These are phyloP conservation scores for Buddleja alternifolia DNA, from an alignment of 257 asterid genomes.

Conservation along the genomic window DNA sequence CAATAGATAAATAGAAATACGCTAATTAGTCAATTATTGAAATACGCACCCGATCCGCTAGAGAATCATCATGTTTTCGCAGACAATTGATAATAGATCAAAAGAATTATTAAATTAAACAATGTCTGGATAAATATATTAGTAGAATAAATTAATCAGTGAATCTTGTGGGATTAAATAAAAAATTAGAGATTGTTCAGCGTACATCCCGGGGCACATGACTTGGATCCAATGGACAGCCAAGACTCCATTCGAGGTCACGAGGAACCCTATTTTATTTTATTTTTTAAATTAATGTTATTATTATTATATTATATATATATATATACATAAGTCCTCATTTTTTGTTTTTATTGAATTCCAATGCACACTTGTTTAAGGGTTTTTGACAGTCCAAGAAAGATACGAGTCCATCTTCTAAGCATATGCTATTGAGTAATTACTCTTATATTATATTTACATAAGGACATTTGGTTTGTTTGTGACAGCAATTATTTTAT, in stretches of 20 bases:
- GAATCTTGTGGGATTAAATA: too few relatives aligned
- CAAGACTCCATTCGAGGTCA: conserved; percentile 47
- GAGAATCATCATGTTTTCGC: too few relatives aligned
- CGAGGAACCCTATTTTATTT: not conserved
- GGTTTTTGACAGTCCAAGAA: conserved; percentile 42
- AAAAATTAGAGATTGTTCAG: conserved; percentile 43
- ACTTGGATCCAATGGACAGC: conserved; percentile 63
- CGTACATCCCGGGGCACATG: conserved; percentile 79
- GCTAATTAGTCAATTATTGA: too few relatives aligned
- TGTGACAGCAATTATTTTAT: conserved; percentile 32
- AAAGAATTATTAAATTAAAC: too few relatives aligned
- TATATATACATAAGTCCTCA: too few relatives aligned
- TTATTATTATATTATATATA: too few relatives aligned
- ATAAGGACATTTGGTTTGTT: conserved; percentile 18
- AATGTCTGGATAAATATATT: too few relatives aligned
- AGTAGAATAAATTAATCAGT: too few relatives aligned
- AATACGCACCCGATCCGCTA: too few relatives aligned
- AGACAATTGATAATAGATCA: too few relatives aligned
- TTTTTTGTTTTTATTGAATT: conserved; percentile 20
- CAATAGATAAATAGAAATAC: too few relatives aligned
- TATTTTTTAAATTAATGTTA: too few relatives aligned
- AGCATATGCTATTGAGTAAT: conserved; percentile 42
- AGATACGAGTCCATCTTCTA: conserved; percentile 42
- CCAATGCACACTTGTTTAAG: not conserved
- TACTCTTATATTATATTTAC: conserved; percentile 21